Evolutionary conservation across 2,329 filamentous ascomycete genomes (phyloP).

Genomic region (Pseudocercospora fijiensis): DNA sequence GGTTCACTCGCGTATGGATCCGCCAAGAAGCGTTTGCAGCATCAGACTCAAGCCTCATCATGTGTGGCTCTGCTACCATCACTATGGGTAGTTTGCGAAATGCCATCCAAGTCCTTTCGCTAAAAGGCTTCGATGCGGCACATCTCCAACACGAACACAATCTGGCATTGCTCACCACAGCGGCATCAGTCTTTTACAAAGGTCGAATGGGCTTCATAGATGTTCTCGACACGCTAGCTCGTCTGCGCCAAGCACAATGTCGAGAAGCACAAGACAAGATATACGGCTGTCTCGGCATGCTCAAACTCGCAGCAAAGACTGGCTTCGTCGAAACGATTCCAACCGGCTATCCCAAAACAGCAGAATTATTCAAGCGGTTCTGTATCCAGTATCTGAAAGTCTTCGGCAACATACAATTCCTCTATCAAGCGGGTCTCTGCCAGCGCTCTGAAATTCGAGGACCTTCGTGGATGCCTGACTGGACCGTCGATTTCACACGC

Average conservation of each 20-base stretch:
- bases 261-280: slow-evolving; percentile 14
- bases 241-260: slow-evolving; percentile 6
- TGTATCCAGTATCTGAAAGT: slow-evolving; percentile 7
- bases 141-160: background rate
- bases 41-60: background rate
- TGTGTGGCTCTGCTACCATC: background rate
- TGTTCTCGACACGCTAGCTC: slow-evolving; percentile 8
- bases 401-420: slow-evolving; percentile 5
- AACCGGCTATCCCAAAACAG: background rate
- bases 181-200: slow-evolving; percentile 7
- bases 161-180: background rate
- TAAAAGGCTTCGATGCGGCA: slow-evolving; percentile 10
- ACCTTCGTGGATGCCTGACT: slow-evolving; percentile 17
- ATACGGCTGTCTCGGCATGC: slow-evolving; percentile 16
- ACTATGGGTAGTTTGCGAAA: slow-evolving; percentile 8
- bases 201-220: background rate
- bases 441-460: slow-evolving; percentile 10
- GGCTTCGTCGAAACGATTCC: slow-evolving; percentile 8
- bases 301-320: background rate
- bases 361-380: slow-evolving; percentile 10
- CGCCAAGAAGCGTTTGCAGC: background rate
- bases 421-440: slow-evolving; percentile 10
- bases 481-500: background rate
- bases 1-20: background rate
- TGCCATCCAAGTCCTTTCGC: slow-evolving; percentile 8